Evolutionary conservation across 2,329 filamentous ascomycete genomes (phyloP), one percentile per base, ranked within the genome.

Genomic region (Phialophora chinensis): DNA sequence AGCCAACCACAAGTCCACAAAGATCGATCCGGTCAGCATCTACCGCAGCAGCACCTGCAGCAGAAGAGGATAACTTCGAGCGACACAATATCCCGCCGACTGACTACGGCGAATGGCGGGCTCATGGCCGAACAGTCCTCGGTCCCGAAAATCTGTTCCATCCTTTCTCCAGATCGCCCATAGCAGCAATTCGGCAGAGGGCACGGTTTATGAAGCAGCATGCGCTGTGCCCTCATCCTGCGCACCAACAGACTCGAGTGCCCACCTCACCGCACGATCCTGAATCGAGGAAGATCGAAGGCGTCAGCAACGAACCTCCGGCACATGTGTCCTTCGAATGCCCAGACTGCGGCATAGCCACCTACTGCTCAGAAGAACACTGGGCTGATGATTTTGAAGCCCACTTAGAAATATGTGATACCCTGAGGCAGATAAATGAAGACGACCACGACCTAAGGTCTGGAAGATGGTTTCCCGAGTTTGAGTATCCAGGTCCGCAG

Each of bases 341-440:
- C 74, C 93, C 95, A 0, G 94, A 99, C 78, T 99, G 95, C 74
- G 95, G 95, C 14, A 87, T 98, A 50, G 93, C 96, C 0, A 89
- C 97, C 6, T 96, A 95, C 77, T 99, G 95, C 81, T 94, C 88
- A 73, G 91, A 97, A 79, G 90, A 92, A 72, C 95, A 99, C 77
- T 98, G 94, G 91, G 92, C 91, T 76, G 92, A 96, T 73, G 92
- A 98, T 78, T 99, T 97, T 75, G 94, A 98, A 79, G 86, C 89
- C 20, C 95, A 99, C 78, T 79, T 99, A 67, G 87, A 97, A 75
- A 89, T 99, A 42, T 99, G 95, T 78, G 94, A 99, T 74, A 91
- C 91, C 0, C 82, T 99, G 64, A 85, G 90, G 71, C 90, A 98
- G 79, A 94, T 97, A 79, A 99, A 99, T 73, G 95, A 99, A 80